Evolutionary conservation across 352 stramenopile genomes (phyloP), one percentile per base, ranked within the genome.

Genomic region (Globisporangium nunn): DNA sequence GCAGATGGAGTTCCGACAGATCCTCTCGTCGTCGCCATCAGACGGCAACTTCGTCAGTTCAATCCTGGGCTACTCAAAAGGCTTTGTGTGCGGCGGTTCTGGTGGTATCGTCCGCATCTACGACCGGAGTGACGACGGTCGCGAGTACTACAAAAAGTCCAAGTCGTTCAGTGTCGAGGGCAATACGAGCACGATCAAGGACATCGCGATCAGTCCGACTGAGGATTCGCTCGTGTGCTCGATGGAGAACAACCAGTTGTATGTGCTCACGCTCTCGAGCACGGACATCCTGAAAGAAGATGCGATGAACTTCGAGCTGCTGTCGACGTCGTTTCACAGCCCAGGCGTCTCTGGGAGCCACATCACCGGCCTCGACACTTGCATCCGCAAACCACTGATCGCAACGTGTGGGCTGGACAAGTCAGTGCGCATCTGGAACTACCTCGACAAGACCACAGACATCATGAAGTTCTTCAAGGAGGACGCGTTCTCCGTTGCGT

Each of bases 351-450:
- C 69, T 17, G 80, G 81, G 8, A 70, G 70, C 11, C 78, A 91
- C 41, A 95, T 98, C 60, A 96, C 88, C 1, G 92, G 84, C n/a
- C 74, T 98, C 10, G 94, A 98, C 65, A 88, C 91, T 4, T 97
- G 89, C 59, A 74, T 97, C 33, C 84, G 93, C 30, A 98, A 98
- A 58, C 91, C 91, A 3, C 67, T 98, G 2, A 70, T 96, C 8
- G 88, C 88, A 2, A 98, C 93, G 3, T 97, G 84, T 51, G 90
- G 85, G 2, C 66, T 96, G 4, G 94, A 98, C 67, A 81, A 85
- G 45, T 96, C 89, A 0, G 76, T 98, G 15, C 79, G 92, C 35
- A 71, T 98, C 28, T 98, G 93, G 93, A 98, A 98, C 68, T 98
- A 97, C 66, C 49, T 95, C 43, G 88, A 96, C 59, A 92, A 96